A percentile compares a stretch with the other conserved stretches of the same genome.
phyloP scores from a whole-genome alignment of 2,329 filamentous ascomycete genomes.

The Xylaria digitata region DNA sequence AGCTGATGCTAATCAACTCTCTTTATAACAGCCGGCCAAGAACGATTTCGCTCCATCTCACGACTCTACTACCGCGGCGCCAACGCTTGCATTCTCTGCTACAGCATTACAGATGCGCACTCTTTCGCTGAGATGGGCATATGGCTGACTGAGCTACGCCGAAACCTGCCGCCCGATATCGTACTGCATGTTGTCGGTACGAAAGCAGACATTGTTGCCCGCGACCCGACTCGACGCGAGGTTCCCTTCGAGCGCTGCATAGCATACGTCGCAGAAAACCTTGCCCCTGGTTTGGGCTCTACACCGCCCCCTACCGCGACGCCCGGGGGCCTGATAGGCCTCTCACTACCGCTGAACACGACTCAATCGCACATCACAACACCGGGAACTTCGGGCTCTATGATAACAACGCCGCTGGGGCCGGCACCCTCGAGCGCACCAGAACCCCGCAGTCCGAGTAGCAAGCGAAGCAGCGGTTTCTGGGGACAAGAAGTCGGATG shows the following conservation, averaged over 20 bases:
- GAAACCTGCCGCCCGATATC: conserved; percentile 80
- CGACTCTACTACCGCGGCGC: conserved; percentile 96
- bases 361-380: conserved; percentile 46
- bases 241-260: conserved; percentile 97
- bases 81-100: conserved; percentile 93
- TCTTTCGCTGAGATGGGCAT: conserved; percentile 93
- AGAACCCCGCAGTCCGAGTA: conserved; percentile 70
- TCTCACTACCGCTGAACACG: conserved; percentile 45
- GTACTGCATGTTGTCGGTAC: conserved; percentile 96
- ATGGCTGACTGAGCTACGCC: conserved; percentile 87
- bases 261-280: conserved; percentile 92
- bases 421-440: conserved; percentile 47
- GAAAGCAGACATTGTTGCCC: conserved; percentile 88
- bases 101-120: conserved; percentile 87
- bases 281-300: conserved; percentile 75
- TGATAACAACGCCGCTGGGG: conserved; percentile 52
- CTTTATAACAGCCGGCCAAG: conserved; percentile 75
- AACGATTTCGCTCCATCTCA: conserved; percentile 93
- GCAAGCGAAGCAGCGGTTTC: conserved; percentile 77
- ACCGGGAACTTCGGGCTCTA: conserved; percentile 33
- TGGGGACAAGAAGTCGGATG: conserved; percentile 95
- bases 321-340: conserved; percentile 47
- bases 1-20: conserved; percentile 32
- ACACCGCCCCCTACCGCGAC: conserved; percentile 75
- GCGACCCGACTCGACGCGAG: conserved; percentile 80